Conservation (phyloP, 148 eudicot species). For the Vaccinium macrocarpon region DNA sequence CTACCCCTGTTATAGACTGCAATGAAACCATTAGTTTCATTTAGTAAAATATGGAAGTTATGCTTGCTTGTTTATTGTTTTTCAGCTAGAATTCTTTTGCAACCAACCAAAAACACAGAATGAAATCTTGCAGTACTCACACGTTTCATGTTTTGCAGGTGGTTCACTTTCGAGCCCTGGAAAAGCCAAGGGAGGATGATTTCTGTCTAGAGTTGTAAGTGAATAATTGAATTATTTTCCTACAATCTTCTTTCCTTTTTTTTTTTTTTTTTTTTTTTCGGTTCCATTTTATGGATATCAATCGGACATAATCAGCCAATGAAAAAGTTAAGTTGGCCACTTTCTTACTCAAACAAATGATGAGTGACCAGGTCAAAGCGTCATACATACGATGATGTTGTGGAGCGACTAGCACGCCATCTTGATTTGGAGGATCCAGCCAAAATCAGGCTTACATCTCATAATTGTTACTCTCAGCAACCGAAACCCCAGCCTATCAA, state of each 20-base stretch:
- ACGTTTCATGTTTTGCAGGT: constrained; percentile 40
- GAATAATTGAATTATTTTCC: neutral
- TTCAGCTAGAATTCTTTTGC: neutral
- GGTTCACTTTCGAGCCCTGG: constrained; percentile 84
- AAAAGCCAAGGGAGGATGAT: constrained; percentile 91
- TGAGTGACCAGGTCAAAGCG: constrained; percentile 65
- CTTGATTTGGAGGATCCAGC: constrained; percentile 89
- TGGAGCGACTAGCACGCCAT: constrained; percentile 72
- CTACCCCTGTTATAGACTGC: neutral
- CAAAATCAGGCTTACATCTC: constrained; percentile 90
- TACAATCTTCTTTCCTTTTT: neutral
- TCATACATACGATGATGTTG: constrained; percentile 90
- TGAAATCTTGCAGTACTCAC: neutral
- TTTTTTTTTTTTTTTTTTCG: neutral
- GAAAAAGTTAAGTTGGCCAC: neutral
- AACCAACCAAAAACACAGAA: neutral
- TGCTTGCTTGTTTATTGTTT: neutral
- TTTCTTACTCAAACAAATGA: constrained; percentile 9
- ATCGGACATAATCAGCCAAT: neutral
- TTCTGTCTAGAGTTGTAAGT: constrained; percentile 86
- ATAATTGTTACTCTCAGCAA: constrained; percentile 93
- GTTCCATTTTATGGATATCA: neutral
- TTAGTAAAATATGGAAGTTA: neutral
- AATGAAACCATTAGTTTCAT: neutral
- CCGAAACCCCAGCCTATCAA: constrained; percentile 96